phyloP scores from a whole-genome alignment of 805 yeast genomes.

The Pichia pseudocactophila region DNA sequence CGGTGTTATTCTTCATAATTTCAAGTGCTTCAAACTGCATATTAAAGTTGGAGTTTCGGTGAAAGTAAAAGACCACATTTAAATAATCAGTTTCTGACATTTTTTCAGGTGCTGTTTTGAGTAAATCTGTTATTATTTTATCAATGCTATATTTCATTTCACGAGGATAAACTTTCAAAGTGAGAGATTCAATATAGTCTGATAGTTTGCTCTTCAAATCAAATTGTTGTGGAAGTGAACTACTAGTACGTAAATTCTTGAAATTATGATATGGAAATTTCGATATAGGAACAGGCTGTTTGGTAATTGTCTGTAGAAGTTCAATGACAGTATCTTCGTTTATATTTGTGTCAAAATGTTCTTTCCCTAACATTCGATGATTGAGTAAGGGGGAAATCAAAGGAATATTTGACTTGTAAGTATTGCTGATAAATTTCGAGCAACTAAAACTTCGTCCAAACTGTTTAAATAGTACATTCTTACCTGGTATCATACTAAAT shows the following conservation, averaged over 20 bases:
- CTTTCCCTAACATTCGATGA: conserved; percentile 7
- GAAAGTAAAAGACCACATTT: conserved; percentile 13
- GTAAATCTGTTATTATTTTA: conserved; percentile 10
- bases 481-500: too few relatives aligned
- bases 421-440: neutral
- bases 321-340: conserved; percentile 18
- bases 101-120: conserved; percentile 12
- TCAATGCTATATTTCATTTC: conserved; percentile 8
- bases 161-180: neutral
- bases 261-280: conserved; percentile 16
- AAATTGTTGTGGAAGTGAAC: conserved; percentile 16
- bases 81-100: conserved; percentile 17
- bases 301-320: conserved; percentile 15
- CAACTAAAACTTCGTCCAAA: too few relatives aligned
- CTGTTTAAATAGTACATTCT: too few relatives aligned
- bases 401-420: neutral
- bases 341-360: conserved; percentile 6
- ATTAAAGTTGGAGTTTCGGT: conserved; percentile 15
- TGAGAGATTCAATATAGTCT: conserved; percentile 1
- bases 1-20: conserved; percentile 16
- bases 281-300: conserved; percentile 16
- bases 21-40: conserved; percentile 14
- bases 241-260: conserved; percentile 13
- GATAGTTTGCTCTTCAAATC: conserved; percentile 6
- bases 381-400: conserved; percentile 6